These are phyloP conservation scores for Malus sylvestris DNA, from an alignment of 306 rosid species.

Conservation along the genomic window DNA sequence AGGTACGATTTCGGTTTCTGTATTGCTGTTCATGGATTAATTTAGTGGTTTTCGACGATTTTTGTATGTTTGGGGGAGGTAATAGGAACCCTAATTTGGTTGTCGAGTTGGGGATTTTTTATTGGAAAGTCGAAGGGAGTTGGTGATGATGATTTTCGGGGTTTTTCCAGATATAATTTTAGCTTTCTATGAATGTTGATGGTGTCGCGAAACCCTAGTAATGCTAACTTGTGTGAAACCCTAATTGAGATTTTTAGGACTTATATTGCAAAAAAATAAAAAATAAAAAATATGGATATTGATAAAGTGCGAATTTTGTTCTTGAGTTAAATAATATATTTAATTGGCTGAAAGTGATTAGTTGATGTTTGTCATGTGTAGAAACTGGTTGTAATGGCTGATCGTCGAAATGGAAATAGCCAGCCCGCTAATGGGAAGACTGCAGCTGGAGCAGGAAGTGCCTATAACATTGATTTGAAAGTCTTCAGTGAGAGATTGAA, in stretches of 20 bases:
- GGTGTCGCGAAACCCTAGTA: not conserved
- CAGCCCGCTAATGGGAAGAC: constrained; percentile 59
- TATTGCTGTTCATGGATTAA: not conserved
- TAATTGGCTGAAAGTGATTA: not conserved
- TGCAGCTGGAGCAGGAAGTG: constrained; percentile 36
- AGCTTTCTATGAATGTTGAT: not conserved
- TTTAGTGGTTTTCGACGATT: not conserved
- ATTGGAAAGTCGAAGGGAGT: not conserved
- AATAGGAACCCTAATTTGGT: constrained; percentile 5
- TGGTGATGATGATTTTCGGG: not conserved
- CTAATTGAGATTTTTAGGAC: not conserved
- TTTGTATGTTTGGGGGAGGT: not conserved
- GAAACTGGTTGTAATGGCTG: constrained; percentile 49
- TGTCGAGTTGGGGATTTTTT: not conserved
- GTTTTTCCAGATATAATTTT: not conserved
- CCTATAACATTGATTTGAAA: constrained; percentile 57
- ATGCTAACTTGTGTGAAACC: not conserved
- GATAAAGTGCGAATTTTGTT: not conserved
- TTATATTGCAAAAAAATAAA: not conserved
- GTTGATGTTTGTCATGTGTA: constrained; percentile 7
- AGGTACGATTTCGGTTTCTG: not conserved
- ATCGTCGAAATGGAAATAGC: constrained; percentile 65
- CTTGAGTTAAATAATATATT: not conserved
- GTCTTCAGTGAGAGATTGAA: constrained; percentile 56
- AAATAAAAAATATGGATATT: not conserved